phyloP scores from a whole-genome alignment of 495 filamentous ascomycete species.

The Talaromyces liani region DNA sequence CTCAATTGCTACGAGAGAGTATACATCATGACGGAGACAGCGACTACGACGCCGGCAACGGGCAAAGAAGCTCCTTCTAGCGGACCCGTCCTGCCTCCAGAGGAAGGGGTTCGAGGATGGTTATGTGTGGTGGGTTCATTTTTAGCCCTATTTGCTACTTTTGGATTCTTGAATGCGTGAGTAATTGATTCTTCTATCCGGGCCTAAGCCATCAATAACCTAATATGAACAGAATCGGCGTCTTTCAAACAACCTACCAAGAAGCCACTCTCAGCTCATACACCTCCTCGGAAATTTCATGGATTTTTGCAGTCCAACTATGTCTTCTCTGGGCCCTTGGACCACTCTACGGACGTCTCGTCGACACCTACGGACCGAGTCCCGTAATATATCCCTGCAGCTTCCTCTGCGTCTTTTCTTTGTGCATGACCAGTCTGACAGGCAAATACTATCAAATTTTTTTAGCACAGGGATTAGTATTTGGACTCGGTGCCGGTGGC shows the following conservation, averaged over 20 bases:
- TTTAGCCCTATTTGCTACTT: constrained; percentile 16
- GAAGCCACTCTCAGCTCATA: constrained; percentile 16
- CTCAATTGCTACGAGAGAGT: not conserved
- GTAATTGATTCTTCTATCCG: constrained; percentile 6
- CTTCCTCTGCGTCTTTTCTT: constrained; percentile 19
- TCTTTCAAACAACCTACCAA: constrained; percentile 24
- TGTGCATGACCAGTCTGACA: constrained; percentile 29
- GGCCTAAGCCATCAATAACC: not conserved
- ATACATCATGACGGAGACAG: not conserved
- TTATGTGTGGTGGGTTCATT: constrained; percentile 19
- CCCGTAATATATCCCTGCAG: constrained; percentile 18
- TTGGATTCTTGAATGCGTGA: constrained; percentile 25
- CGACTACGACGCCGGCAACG: not conserved
- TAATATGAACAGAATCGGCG: constrained; percentile 15
- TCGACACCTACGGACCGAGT: constrained; percentile 23
- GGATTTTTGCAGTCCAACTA: constrained; percentile 29
- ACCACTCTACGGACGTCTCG: constrained; percentile 23
- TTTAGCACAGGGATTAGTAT: constrained; percentile 27
- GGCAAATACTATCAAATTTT: constrained; percentile 26
- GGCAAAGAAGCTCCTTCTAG: not conserved
- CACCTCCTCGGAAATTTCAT: constrained; percentile 22
- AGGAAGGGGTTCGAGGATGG: constrained; percentile 23
- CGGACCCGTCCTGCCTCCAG: constrained; percentile 11
- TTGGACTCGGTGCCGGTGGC: constrained; percentile 27
- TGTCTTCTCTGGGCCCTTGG: constrained; percentile 23